Conservation (phyloP, 768 basidiomycete species). For the Podaxis sp. region DNA sequence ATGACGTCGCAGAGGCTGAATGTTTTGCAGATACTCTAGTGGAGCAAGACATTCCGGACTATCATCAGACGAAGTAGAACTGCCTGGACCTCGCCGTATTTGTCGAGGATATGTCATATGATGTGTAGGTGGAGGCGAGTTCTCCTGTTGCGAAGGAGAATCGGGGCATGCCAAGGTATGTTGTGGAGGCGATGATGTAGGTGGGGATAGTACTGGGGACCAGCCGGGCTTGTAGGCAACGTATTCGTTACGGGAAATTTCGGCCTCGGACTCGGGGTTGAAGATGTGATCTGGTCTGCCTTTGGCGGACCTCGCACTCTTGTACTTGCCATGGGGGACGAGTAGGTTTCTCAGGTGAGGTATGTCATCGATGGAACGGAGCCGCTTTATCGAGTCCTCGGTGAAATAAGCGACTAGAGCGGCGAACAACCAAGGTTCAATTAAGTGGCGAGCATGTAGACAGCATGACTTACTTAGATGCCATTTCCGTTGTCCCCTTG, state of each 20-base stretch:
- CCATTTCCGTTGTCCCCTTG: conserved; percentile 73
- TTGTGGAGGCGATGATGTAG: conserved; percentile 19
- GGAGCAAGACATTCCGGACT: conserved; percentile 49
- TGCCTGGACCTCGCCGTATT: conserved; percentile 24
- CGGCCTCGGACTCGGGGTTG: conserved; percentile 37
- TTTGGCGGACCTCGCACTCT: conserved; percentile 68
- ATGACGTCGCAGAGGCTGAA: conserved; percentile 62
- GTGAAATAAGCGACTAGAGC: conserved; percentile 75
- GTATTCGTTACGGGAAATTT: conserved; percentile 44
- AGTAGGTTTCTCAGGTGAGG: conserved; percentile 45
- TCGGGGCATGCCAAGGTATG: conserved; percentile 19
- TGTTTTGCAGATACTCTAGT: conserved; percentile 64
- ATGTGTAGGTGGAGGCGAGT: conserved; percentile 8
- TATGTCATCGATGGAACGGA: conserved; percentile 65
- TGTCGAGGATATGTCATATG: conserved; percentile 14
- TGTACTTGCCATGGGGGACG: conserved; percentile 67
- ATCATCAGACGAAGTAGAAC: conserved; percentile 30
- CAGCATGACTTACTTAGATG: conserved; percentile 59
- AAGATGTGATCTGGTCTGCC: conserved; percentile 52
- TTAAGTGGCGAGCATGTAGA: conserved; percentile 21
- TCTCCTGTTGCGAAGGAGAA: conserved; percentile 16
- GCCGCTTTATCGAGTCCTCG: conserved; percentile 59
- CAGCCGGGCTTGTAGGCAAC: conserved; percentile 37
- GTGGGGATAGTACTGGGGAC: conserved; percentile 21
- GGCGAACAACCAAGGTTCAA: not conserved